Evolutionary conservation across 139 green algal genomes (phyloP).

Genomic region (Closterium sp.): DNA sequence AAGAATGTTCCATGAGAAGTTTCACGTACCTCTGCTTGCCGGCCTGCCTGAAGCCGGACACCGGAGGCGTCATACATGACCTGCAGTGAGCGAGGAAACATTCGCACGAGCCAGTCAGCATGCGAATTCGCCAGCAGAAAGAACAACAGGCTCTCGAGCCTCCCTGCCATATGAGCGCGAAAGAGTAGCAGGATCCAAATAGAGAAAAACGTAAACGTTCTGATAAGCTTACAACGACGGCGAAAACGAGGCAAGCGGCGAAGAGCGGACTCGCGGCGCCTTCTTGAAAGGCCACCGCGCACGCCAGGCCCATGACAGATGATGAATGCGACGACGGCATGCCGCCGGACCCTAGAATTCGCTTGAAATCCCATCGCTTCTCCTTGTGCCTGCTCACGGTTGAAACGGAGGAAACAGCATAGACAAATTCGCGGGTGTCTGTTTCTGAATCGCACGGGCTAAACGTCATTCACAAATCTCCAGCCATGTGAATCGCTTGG

Average conservation of each 20-base stretch:
- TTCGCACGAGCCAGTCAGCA: neutral
- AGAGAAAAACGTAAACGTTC: neutral
- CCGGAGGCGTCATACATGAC: conserved; percentile 98
- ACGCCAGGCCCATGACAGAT: conserved; percentile 82
- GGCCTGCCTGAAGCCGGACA: conserved; percentile 89
- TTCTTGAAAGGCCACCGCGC: conserved; percentile 76
- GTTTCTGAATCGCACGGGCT: neutral
- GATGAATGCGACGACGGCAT: conserved; percentile 97
- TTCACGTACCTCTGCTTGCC: conserved; percentile 79
- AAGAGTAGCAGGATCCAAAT: neutral
- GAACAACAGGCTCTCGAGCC: neutral
- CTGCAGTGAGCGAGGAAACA: conserved; percentile 58
- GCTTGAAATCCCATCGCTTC: conserved; percentile 73
- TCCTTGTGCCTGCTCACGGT: conserved; percentile 65
- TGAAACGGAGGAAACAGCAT: neutral
- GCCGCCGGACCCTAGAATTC: conserved; percentile 84
- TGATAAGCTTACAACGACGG: conserved; percentile 67
- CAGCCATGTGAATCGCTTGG: neutral
- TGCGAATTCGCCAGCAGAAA: neutral
- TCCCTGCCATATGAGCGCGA: neutral
- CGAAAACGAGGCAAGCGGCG: conserved; percentile 81
- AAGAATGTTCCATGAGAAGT: too few relatives aligned
- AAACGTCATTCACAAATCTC: neutral
- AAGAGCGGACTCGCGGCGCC: conserved; percentile 83
- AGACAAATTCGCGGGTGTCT: neutral